Base-by-base conservation (phyloP, 2,329 filamentous ascomycete species). In the Ophiostoma montium region DNA sequence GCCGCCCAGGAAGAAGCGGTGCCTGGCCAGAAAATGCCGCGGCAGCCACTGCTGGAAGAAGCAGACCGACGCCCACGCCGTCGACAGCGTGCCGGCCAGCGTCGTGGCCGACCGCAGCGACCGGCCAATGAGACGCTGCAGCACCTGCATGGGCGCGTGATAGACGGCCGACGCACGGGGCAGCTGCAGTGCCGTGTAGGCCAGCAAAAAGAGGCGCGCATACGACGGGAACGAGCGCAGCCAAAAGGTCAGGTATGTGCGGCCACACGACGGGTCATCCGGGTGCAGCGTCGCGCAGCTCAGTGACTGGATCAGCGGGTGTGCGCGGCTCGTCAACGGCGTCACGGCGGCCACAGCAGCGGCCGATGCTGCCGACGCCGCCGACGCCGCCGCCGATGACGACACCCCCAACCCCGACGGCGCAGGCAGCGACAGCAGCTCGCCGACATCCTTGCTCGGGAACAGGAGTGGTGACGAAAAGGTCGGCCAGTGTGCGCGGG, bases 281-380 rank as follows among this genome's bases (percentile, higher is more conserved):
- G 90, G 89, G 62, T 98, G 90, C 2, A 96, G 77, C 2, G 90
- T 75, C 1, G 90, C 90, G 66, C 92, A 98, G 39, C 87, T 90
- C 18, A 95, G 77, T 23, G 81, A 83, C 10, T 77, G 81, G 62
- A 94, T 90, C 38, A 87, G 79, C 1, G 90, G 90, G 60, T 96
- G 90, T 0, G 90, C 90, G 27, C 84, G 77, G 1, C 84, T 81
- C 1, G 86, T 87, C 49, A 96, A 78, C 1, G 88, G 85, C 0
- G 82, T 74, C 50, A 95, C 81, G 12, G 75, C 67, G 19, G 71
- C 62, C n/a, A 94, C 73, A 3, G 80, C 70, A 3, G 74, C 61
- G 7, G 53, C 46, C 1, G 49, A 23, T 1, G 49, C 49, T 3
- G 52, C 41, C 3, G 44, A 33, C 2, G 42, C 35, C 1, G 43